Evolutionary conservation across 176 grass and related monocot genomes (phyloP), one percentile per base, ranked within the genome.

Genomic region (Stipa capillata): DNA sequence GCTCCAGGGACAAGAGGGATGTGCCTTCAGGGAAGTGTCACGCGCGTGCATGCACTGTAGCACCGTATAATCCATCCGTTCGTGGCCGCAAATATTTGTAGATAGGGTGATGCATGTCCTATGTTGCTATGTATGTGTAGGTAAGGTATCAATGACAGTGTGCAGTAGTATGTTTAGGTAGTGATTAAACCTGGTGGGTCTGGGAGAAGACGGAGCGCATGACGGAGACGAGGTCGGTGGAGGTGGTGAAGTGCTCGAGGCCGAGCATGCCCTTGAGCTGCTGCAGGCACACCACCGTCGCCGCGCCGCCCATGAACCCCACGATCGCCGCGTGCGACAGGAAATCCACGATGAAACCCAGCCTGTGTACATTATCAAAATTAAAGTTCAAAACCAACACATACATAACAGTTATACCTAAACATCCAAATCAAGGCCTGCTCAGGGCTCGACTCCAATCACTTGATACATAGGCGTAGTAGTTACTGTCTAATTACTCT

Each of bases 341-440:
- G 7, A 98, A 93, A 51, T 98, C 95, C 37, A 98, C 95, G 78
- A 98, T 94, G 87, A 98, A 98, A 0, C 95, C 95, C 44, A 98
- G 58, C 92, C 95, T 94, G 48, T 10, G 73, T 2, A 15, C 21
- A 42, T 1, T 13, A 2, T 7, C 1, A 21, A 1, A 13, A 0
- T 49, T 21, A 0, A 2, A 35, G 2, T 2, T 0, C 42, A 48
- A 9, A 2, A 29, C 8, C 2, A 18, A 34, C 15, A 3, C 29
- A 12, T 24, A 25, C 1, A 51, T 8, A 60, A 37, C 73, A 21
- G 37, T 45, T 77, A 28, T 16, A 60, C 53, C 53, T n/a, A 77
- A 61, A 61, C 74, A 16, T 75, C 9, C 0, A 8, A 33, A 33
- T 51, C 41, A 31, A 25, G 1, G 40, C 68, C 49, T 60, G 28